Percentiles rank a stretch among this genome's conserved stretches.
Evolutionary conservation across 441 rosid species (phyloP).

Genomic region (Bruguiera hainesii): DNA sequence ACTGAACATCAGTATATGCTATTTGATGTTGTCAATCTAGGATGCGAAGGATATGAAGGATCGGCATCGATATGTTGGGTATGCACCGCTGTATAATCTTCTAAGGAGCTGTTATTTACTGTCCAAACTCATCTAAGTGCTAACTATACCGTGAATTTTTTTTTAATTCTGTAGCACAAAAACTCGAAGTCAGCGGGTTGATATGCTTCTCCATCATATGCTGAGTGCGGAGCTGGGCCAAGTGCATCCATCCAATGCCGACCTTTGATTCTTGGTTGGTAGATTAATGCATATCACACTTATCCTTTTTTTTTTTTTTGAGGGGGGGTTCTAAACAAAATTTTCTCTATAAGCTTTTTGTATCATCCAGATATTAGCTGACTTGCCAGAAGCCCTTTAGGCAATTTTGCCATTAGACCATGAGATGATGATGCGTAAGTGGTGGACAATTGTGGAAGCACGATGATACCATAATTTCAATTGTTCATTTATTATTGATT

Average conservation of each 20-base stretch:
- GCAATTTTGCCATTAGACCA: no score
- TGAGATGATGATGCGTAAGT: no score
- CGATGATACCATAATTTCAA: no score
- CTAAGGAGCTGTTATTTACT: conserved; percentile 1
- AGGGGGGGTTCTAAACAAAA: background rate
- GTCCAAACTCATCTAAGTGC: background rate
- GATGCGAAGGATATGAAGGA: conserved; percentile 42
- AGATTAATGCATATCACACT: background rate
- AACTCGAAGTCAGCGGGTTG: conserved; percentile 87
- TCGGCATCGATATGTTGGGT: conserved; percentile 57
- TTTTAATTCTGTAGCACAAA: conserved; percentile 57
- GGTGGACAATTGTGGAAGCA: no score
- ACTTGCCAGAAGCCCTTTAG: no score
- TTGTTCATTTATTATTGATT: no score
- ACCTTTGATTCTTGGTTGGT: conserved; percentile 19
- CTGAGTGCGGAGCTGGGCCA: conserved; percentile 58
- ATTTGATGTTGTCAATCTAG: conserved; percentile 33
- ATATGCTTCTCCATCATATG: conserved; percentile 90
- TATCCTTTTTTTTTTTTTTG: background rate
- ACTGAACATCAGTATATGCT: background rate
- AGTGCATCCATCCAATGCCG: background rate
- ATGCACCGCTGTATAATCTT: conserved; percentile 27
- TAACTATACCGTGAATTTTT: conserved; percentile 2
- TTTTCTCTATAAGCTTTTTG: no score
- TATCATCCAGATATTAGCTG: no score